phyloP scores from a whole-genome alignment of 352 stramenopile species.

The Phytopythium boreale region DNA sequence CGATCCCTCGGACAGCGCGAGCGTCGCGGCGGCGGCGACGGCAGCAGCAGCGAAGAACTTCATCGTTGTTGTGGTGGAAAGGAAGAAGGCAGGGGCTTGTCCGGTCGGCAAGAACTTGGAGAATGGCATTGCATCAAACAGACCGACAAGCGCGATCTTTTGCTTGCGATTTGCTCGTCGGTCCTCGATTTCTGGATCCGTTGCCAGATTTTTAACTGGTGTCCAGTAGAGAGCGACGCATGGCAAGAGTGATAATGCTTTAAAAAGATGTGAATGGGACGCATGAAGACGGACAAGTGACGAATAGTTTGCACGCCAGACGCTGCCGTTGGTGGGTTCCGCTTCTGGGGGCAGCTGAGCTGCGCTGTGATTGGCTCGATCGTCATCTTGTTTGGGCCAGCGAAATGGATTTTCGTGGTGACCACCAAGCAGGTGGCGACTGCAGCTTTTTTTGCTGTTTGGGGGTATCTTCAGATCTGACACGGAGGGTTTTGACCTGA shows the following conservation, averaged over 20 bases:
- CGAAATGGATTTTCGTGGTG: background rate
- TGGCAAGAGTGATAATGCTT: background rate
- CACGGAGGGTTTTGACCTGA: background rate
- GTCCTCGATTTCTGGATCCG: background rate
- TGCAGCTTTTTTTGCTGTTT: background rate
- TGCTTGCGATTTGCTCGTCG: background rate
- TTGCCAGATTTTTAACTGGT: background rate
- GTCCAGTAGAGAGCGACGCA: background rate
- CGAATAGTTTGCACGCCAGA: background rate
- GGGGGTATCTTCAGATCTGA: background rate
- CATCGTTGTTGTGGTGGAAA: slow-evolving; percentile 9
- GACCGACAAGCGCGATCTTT: background rate
- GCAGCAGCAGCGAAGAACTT: slow-evolving; percentile 17
- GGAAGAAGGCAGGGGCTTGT: background rate
- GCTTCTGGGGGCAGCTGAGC: background rate
- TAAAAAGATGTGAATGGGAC: background rate
- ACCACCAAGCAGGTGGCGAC: background rate
- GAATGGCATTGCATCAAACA: background rate
- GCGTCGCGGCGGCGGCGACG: slow-evolving; percentile 12
- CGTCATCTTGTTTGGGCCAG: background rate
- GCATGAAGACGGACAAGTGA: background rate
- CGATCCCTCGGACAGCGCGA: slow-evolving; percentile 10
- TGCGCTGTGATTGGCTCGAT: background rate
- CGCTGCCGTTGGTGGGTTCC: background rate
- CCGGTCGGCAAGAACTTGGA: background rate